Percentiles rank a stretch among this genome's conserved stretches.
These are phyloP conservation scores for Mycena indigotica DNA, from an alignment of 768 basidiomycete species.

Conservation along the genomic window DNA sequence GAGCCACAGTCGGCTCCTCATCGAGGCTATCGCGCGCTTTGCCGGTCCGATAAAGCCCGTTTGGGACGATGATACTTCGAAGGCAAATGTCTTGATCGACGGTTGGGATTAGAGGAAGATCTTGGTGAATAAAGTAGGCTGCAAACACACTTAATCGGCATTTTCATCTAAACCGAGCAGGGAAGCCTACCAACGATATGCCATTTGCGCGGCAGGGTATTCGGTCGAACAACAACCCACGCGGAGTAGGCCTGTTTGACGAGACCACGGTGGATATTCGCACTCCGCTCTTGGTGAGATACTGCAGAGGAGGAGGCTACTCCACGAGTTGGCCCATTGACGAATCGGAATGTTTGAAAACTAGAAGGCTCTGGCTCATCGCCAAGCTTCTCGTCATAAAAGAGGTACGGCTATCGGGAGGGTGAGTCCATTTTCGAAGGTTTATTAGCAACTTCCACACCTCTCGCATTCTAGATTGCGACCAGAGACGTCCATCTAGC, in stretches of 20 bases:
- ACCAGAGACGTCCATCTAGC: constrained; percentile 67
- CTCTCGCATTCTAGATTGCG: constrained; percentile 68
- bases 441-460: constrained; percentile 29
- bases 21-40: constrained; percentile 45
- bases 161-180: constrained; percentile 8
- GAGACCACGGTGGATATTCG: constrained; percentile 55
- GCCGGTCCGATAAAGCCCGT: constrained; percentile 48
- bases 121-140: constrained; percentile 54
- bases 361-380: constrained; percentile 40
- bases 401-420: constrained; percentile 59
- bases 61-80: constrained; percentile 46
- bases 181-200: constrained; percentile 53
- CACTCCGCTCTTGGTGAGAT: constrained; percentile 59
- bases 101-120: constrained; percentile 48
- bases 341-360: constrained; percentile 54
- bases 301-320: constrained; percentile 53
- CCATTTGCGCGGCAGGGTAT: constrained; percentile 60
- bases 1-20: constrained; percentile 25
- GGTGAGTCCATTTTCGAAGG: constrained; percentile 4
- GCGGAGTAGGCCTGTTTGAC: constrained; percentile 77
- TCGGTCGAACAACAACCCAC: constrained; percentile 51
- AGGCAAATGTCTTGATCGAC: constrained; percentile 48
- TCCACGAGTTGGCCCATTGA: constrained; percentile 55
- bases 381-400: constrained; percentile 66
- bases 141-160: background rate